Conservation (phyloP, 768 basidiomycete species). For the Kwoniella sp. region DNA sequence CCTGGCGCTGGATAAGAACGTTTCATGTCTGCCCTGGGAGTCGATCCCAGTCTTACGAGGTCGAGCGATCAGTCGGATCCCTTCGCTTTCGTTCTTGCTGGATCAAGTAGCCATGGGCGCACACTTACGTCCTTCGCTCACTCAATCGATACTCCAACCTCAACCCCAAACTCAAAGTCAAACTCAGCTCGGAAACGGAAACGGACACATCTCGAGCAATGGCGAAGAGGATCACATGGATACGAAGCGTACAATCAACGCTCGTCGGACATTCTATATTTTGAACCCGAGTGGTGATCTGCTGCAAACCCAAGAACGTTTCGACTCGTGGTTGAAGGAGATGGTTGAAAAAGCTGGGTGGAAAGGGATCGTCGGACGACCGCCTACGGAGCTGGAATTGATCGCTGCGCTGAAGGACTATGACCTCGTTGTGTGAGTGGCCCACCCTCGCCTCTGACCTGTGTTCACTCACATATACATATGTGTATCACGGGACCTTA, state of each 20-base stretch:
- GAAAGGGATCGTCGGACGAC: constrained; percentile 74
- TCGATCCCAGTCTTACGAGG: constrained; percentile 83
- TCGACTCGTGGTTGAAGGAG: constrained; percentile 72
- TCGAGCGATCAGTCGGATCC: constrained; percentile 86
- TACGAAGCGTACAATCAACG: constrained; percentile 66
- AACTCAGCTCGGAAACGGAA: too few relatives aligned
- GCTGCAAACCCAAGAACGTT: constrained; percentile 75
- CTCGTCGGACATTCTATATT: constrained; percentile 73
- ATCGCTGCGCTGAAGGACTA: constrained; percentile 68
- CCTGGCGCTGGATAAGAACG: constrained; percentile 82
- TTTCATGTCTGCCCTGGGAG: constrained; percentile 93
- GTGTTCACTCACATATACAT: too few relatives aligned
- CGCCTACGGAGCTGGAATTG: constrained; percentile 83
- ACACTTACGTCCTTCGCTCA: constrained; percentile 56
- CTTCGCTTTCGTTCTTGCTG: constrained; percentile 80
- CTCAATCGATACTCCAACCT: constrained; percentile 13
- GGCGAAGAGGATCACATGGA: constrained; percentile 31
- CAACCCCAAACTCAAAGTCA: too few relatives aligned
- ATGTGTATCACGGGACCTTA: too few relatives aligned
- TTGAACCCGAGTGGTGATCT: constrained; percentile 94
- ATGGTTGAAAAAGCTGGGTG: constrained; percentile 73
- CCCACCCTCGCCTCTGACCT: too few relatives aligned
- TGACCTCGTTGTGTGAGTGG: constrained; percentile 86
- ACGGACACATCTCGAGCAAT: not conserved
- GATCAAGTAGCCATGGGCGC: constrained; percentile 73